Base-by-base conservation (phyloP, 2,329 filamentous ascomycete genomes). In the Aureobasidium sp. region DNA sequence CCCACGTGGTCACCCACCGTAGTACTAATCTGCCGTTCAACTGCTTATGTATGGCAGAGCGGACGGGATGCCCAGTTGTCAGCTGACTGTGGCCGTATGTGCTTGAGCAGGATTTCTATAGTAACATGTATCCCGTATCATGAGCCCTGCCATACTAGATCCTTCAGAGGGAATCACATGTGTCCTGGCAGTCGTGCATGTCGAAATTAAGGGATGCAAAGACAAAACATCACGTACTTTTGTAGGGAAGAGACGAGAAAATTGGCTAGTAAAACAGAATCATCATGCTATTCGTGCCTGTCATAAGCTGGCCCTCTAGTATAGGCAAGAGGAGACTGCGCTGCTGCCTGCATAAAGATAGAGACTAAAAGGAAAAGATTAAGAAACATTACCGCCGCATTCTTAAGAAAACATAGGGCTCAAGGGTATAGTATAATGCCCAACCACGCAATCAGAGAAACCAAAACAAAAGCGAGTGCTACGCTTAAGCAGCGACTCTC, bases 361-460 rank as follows among this genome's bases (percentile, higher is more conserved):
- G 47, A 37, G 53, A 41, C 27, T 41, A 46, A 46, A 27, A 27
- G 43, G 43, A 48, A 37, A 52, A 36, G 32, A 60, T 48, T 60
- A 60, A 50, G 56, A 46, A 60, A 60, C 34, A 60, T 60, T 60
- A 60, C 56, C 41, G 43, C 55, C 44, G 37, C 39, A 43, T 41
- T 41, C 56, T 39, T 60, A 32, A 41, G 24, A 41, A 53, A 39
- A 48, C 46, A 60, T 50, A 50, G 56, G 55, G 55, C 41, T 44
- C 44, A 32, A 27, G 46, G 56, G 56, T 50, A 50, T 50, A 50
- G 56, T 60, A 60, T 60, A 50, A 50, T 60, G 56, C 56, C 56
- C 56, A 60, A 50, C 44, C 44, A 60, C 56, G 46, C 46, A 24
- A 60, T 50, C 44, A 43, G 9, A 47, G 44, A 50, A 44, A 50